These are phyloP conservation scores for Oenanthe sinensis DNA, from an alignment of 129 eudicot genomes.

Conservation along the genomic window DNA sequence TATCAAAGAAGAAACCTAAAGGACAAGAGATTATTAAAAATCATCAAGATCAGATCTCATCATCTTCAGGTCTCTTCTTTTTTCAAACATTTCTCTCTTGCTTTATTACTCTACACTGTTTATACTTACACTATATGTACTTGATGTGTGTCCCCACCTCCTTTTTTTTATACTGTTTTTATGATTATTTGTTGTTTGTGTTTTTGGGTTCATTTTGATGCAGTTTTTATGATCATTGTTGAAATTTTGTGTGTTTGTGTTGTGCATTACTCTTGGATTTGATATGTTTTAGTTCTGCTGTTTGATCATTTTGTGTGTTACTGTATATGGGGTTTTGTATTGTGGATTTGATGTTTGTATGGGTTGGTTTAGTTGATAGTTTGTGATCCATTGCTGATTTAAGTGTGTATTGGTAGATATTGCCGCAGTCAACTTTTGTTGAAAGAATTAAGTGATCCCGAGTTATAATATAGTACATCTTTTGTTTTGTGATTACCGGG, in stretches of 20 bases:
- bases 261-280: constrained; percentile 5
- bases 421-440: neutral
- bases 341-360: neutral
- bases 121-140: neutral
- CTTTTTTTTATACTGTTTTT: constrained; percentile 7
- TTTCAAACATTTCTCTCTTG: neutral
- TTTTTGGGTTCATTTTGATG: constrained; percentile 3
- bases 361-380: neutral
- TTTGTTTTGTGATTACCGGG: neutral
- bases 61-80: constrained; percentile 37
- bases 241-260: neutral
- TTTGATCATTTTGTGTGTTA: neutral
- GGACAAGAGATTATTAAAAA: constrained; percentile 28
- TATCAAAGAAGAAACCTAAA: constrained; percentile 45
- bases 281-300: neutral
- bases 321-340: neutral
- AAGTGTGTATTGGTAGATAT: neutral
- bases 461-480: neutral
- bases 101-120: neutral
- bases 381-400: constrained; percentile 4
- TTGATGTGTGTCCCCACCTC: constrained; percentile 2
- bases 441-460: neutral
- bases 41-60: constrained; percentile 77
- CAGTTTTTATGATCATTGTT: constrained; percentile 8
- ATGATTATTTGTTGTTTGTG: constrained; percentile 2